These are phyloP conservation scores for Ophiostoma populinum DNA, from an alignment of 2,329 filamentous ascomycete species.

Conservation along the genomic window DNA sequence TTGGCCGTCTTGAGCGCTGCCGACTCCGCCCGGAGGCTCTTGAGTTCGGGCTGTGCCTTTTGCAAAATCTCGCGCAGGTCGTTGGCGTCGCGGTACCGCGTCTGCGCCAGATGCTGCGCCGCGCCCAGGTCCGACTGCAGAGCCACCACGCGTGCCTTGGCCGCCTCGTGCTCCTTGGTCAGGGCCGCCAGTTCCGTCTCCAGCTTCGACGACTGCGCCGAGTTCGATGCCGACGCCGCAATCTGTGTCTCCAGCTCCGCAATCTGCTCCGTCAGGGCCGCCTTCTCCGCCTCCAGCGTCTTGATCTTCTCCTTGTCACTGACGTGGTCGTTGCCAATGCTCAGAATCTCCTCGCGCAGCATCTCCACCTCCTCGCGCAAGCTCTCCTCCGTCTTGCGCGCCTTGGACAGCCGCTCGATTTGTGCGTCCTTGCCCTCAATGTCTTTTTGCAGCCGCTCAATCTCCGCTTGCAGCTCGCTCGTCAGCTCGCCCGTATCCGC, in stretches of 20 bases:
- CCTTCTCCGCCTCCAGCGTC: slow-evolving; percentile 51
- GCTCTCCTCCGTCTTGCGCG: slow-evolving; percentile 59
- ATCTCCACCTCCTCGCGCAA: slow-evolving; percentile 74
- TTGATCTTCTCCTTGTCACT: slow-evolving; percentile 65
- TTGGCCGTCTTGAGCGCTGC: slow-evolving; percentile 55
- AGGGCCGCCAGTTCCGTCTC: slow-evolving; percentile 41
- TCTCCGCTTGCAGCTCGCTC: slow-evolving; percentile 27
- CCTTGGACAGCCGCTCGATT: slow-evolving; percentile 53
- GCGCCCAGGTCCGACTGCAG: slow-evolving; percentile 73
- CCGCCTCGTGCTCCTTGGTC: slow-evolving; percentile 41
- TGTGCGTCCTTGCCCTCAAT: slow-evolving; percentile 50
- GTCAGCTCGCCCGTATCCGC: slow-evolving; percentile 15
- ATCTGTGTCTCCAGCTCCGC: slow-evolving; percentile 56
- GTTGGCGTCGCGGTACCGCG: slow-evolving; percentile 72
- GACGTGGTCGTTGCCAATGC: slow-evolving; percentile 69
- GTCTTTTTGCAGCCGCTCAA: slow-evolving; percentile 32
- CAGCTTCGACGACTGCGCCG: slow-evolving; percentile 32
- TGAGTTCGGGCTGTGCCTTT: slow-evolving; percentile 75
- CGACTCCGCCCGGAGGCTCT: slow-evolving; percentile 60
- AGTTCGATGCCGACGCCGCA: slow-evolving; percentile 16
- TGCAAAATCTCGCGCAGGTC: slow-evolving; percentile 65
- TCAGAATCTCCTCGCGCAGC: slow-evolving; percentile 61
- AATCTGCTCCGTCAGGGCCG: slow-evolving; percentile 45
- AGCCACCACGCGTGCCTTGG: slow-evolving; percentile 50
- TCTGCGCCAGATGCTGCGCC: slow-evolving; percentile 71